A percentile compares a stretch with the other conserved stretches of the same genome.
These are phyloP conservation scores for Pseudotsuga menziesii DNA, from an alignment of 75 land plant genomes.

Conservation along the genomic window DNA sequence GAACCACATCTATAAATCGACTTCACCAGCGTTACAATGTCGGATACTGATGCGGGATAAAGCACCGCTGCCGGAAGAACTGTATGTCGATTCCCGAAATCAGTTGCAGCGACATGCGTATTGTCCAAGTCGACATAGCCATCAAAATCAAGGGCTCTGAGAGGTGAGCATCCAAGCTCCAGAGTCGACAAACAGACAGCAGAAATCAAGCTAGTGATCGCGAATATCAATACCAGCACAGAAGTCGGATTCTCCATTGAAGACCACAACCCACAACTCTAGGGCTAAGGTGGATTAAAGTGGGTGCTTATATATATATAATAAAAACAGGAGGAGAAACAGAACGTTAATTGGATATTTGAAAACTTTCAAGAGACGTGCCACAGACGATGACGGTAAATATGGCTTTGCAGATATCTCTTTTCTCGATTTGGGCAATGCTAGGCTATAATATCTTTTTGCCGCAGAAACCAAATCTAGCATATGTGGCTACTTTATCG, in stretches of 20 bases:
- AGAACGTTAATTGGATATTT: too few relatives aligned
- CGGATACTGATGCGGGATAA: constrained; percentile 35
- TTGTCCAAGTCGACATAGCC: constrained; percentile 38
- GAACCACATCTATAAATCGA: constrained; percentile 21
- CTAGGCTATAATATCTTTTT: neutral
- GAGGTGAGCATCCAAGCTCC: neutral
- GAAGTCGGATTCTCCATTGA: constrained; percentile 1
- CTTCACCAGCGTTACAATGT: constrained; percentile 32
- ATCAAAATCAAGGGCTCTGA: constrained; percentile 19
- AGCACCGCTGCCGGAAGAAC: constrained; percentile 42
- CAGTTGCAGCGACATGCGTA: constrained; percentile 29
- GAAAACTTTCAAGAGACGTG: neutral
- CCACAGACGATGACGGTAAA: neutral
- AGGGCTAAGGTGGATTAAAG: too few relatives aligned
- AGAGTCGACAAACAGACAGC: constrained; percentile 2
- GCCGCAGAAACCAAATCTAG: constrained; percentile 1
- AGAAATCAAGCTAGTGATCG: constrained; percentile 8
- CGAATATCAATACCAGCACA: neutral
- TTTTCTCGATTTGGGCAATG: constrained; percentile 8
- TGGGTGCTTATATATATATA: too few relatives aligned
- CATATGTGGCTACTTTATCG: neutral
- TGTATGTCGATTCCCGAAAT: constrained; percentile 64
- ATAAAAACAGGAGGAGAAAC: too few relatives aligned
- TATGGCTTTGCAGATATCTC: neutral
- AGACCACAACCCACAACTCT: too few relatives aligned